phyloP scores from a whole-genome alignment of 2,329 filamentous ascomycete genomes.

The Didymella pinodella region DNA sequence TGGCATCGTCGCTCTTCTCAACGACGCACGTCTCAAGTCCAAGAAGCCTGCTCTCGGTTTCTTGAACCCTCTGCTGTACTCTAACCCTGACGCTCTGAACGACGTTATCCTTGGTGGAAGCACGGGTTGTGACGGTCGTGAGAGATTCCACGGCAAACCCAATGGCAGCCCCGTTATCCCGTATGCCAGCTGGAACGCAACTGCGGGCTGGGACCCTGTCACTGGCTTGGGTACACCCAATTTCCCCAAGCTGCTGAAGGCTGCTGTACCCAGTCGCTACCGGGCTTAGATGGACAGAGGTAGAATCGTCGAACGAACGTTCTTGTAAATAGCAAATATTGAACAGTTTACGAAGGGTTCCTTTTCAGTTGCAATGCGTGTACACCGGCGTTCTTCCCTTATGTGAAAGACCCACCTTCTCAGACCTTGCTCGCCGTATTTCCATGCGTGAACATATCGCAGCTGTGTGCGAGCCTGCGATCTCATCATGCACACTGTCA shows the following conservation, averaged over 20 bases:
- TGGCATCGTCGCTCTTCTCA: constrained; percentile 66
- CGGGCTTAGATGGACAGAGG: constrained; percentile 23
- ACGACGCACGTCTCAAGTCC: constrained; percentile 63
- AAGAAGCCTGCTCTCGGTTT: constrained; percentile 64
- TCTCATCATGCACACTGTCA: too few species aligned
- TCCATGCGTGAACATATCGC: too few species aligned
- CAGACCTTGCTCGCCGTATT: too few species aligned
- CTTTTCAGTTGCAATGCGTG: too few species aligned
- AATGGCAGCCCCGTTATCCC: constrained; percentile 46
- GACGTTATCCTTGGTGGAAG: constrained; percentile 53
- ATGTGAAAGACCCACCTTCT: too few species aligned
- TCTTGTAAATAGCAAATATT: background rate
- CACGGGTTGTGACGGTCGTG: constrained; percentile 48
- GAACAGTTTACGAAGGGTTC: background rate
- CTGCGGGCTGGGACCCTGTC: constrained; percentile 48
- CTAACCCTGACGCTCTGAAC: constrained; percentile 55
- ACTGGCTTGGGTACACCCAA: constrained; percentile 44
- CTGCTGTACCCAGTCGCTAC: constrained; percentile 35
- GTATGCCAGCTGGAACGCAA: constrained; percentile 42
- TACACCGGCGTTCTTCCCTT: too few species aligned
- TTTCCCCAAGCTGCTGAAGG: constrained; percentile 42
- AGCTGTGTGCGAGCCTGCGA: too few species aligned
- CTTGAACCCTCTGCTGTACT: constrained; percentile 67
- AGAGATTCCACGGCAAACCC: constrained; percentile 32
- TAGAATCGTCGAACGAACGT: background rate